Percentiles rank a stretch among this genome's conserved stretches.
These are phyloP conservation scores for Verbena officinalis DNA, from an alignment of 257 asterid species.

Conservation along the genomic window DNA sequence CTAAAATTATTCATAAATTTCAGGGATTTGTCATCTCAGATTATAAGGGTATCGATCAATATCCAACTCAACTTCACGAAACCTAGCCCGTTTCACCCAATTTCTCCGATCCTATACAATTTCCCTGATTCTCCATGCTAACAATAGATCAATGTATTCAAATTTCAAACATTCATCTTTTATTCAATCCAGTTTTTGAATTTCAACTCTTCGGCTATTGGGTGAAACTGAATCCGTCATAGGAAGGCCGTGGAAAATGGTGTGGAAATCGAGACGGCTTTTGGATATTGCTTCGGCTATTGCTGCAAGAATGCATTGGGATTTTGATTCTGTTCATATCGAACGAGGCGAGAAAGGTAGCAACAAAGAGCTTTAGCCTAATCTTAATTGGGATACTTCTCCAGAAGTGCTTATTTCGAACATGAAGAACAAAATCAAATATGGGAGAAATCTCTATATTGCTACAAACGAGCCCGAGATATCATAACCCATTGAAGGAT, in stretches of 20 bases:
- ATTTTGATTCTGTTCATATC: slow-evolving; percentile 60
- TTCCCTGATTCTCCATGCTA: too few species aligned
- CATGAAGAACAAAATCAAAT: slow-evolving; percentile 52
- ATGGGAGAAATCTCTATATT: slow-evolving; percentile 59
- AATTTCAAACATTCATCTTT: too few species aligned
- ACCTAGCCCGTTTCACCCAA: too few species aligned
- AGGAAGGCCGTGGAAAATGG: slow-evolving; percentile 63
- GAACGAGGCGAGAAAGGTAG: slow-evolving; percentile 69
- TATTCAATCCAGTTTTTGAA: too few species aligned
- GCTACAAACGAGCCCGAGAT: slow-evolving; percentile 55
- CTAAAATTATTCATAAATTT: not conserved
- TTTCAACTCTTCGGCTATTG: too few species aligned
- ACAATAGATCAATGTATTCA: too few species aligned
- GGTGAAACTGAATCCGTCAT: slow-evolving; percentile 57
- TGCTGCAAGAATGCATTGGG: slow-evolving; percentile 67
- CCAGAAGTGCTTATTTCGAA: slow-evolving; percentile 56
- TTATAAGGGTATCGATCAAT: slow-evolving; percentile 43
- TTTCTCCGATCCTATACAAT: too few species aligned
- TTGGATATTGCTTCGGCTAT: slow-evolving; percentile 59
- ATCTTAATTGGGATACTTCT: slow-evolving; percentile 62
- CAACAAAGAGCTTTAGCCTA: slow-evolving; percentile 68
- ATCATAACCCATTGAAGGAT: slow-evolving; percentile 60
- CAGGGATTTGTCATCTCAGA: slow-evolving; percentile 53
- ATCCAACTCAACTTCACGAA: too few species aligned
- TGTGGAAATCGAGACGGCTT: slow-evolving; percentile 62